Evolutionary conservation across 148 eudicot species (phyloP).

Genomic region (Beta vulgaris): DNA sequence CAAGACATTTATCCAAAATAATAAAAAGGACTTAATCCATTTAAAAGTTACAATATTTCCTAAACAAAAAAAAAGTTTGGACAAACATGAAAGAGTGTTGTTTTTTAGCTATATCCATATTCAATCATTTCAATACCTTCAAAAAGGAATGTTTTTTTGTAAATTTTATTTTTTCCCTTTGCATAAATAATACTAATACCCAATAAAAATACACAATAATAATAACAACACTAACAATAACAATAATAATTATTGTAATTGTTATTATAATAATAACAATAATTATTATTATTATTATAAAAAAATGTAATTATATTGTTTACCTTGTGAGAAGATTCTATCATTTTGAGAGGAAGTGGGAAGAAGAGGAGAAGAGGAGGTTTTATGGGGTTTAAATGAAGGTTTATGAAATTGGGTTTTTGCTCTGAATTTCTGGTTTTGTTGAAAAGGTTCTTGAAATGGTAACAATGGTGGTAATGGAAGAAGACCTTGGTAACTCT

Average conservation of each 20-base stretch:
- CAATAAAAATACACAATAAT: not conserved
- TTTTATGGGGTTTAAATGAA: constrained; percentile 31
- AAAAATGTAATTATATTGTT: not conserved
- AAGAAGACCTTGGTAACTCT: constrained; percentile 54
- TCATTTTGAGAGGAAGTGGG: constrained; percentile 31
- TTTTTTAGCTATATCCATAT: constrained; percentile 22
- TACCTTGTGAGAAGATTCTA: constrained; percentile 56
- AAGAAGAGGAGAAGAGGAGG: constrained; percentile 36
- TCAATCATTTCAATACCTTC: constrained; percentile 21
- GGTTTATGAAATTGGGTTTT: constrained; percentile 51
- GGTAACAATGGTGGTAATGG: constrained; percentile 71
- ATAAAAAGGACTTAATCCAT: not conserved
- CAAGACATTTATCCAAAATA: too few relatives aligned
- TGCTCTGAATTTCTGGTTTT: constrained; percentile 43
- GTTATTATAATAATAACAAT: too few relatives aligned
- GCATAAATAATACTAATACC: not conserved
- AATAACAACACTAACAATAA: not conserved
- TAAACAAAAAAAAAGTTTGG: constrained; percentile 7
- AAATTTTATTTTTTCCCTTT: constrained; percentile 19
- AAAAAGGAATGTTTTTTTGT: constrained; percentile 5
- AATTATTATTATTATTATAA: too few relatives aligned
- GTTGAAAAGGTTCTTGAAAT: constrained; percentile 47
- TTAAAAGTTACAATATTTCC: not conserved
- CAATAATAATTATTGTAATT: not conserved
- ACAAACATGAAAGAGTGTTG: constrained; percentile 20